Base-by-base conservation (phyloP, 2,329 filamentous ascomycete species). In the Dissoconium aciculare region DNA sequence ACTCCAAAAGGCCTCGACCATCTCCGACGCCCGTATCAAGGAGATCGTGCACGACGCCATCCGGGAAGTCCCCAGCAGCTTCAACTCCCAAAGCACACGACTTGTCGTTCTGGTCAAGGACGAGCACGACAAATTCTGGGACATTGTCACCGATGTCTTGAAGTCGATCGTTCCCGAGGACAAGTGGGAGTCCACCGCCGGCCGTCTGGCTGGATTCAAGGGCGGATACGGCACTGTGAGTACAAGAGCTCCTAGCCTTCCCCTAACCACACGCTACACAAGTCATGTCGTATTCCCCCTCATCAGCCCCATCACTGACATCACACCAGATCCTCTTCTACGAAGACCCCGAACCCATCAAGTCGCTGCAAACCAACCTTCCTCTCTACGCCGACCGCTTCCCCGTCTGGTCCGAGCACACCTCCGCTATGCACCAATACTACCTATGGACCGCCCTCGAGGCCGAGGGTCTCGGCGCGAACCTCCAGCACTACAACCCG, bases 401-500 rank as follows among this genome's bases (percentile, higher is more conserved):
- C 67, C 73, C 74, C 21, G 52, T 54, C 45, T 93, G 81, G 80
- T 73, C 74, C 34, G 62, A 69, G 40, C 82, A 93, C 60, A 74
- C 75, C 40, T 69, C 68, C 53, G 85, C 69, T 56, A 93, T 93
- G 73, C 70, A 81, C 50, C 80, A 93, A 64, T 78, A 71, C 59
- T 64, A 72, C 42, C 54, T 83, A 44, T 93, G 84, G 84, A 76
- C 75, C 11, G 79, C 76, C 3, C 71, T 93, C 34, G 79, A 85
- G 60, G 67, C 75, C 37, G 82, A 89, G 54, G 83, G 84, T 16
- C 70, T 91, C 34, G 83, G 83, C 42, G 79, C 77, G 53, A 92
- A 85, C 66, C 67, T 93, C 31, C 84, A 93, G 67, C 84, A 93
- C 64, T 92, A 92, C 67, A 89, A 83, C 69, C 83, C 83, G 12